Evolutionary conservation across 1,284 basidiomycete species (phyloP).

Genomic region (Leccinum angustisporum): DNA sequence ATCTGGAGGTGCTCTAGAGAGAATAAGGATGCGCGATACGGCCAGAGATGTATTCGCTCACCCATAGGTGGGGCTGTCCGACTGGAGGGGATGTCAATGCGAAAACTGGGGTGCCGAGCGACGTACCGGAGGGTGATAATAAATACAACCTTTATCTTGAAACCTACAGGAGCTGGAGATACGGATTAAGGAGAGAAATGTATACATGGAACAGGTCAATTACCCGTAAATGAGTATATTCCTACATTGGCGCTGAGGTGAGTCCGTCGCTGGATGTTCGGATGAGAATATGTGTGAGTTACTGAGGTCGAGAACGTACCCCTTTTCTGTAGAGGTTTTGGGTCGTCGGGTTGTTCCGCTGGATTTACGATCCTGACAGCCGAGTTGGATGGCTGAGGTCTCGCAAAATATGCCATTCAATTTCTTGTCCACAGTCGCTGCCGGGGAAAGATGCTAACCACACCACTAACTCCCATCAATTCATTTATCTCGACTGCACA

Average conservation of each 20-base stretch:
- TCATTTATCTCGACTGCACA: neutral
- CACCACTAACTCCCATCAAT: no score
- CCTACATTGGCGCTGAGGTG: conserved; percentile 76
- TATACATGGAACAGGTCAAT: conserved; percentile 15
- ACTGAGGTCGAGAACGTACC: conserved; percentile 34
- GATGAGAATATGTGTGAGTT: conserved; percentile 5
- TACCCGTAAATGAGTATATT: conserved; percentile 89
- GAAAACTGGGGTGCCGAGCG: conserved; percentile 9
- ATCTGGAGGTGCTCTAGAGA: conserved; percentile 42
- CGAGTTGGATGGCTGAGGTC: conserved; percentile 46
- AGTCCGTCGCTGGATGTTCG: conserved; percentile 43
- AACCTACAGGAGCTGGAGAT: conserved; percentile 72
- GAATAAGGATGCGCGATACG: neutral
- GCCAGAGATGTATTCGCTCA: conserved; percentile 10
- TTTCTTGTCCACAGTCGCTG: conserved; percentile 1
- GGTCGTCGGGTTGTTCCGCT: conserved; percentile 37
- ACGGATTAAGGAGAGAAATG: conserved; percentile 8
- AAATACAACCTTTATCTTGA: conserved; percentile 83
- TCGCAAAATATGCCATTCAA: conserved; percentile 43
- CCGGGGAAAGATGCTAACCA: no score
- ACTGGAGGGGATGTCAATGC: conserved; percentile 20
- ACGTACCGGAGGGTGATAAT: conserved; percentile 76
- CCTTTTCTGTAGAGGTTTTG: conserved; percentile 41
- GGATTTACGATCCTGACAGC: conserved; percentile 61
- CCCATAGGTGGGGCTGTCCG: conserved; percentile 23